phyloP scores from a whole-genome alignment of 2,329 filamentous ascomycete species.

The Penicillium sp. region DNA sequence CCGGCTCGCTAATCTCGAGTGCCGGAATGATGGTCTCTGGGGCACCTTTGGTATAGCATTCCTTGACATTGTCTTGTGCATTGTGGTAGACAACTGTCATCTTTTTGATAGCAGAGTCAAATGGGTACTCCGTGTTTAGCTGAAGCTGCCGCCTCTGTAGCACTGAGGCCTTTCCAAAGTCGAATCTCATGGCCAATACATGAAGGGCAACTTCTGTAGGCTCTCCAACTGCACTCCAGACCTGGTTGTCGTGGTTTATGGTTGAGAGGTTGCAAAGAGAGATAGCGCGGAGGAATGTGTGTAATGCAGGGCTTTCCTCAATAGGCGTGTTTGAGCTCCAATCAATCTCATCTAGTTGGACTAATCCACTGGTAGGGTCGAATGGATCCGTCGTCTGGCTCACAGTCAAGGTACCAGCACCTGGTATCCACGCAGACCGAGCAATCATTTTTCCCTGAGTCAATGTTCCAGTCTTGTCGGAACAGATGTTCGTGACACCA shows the following conservation, averaged over 20 bases:
- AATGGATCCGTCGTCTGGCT: slow-evolving; percentile 55
- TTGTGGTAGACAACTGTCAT: slow-evolving; percentile 64
- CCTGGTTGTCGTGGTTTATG: slow-evolving; percentile 44
- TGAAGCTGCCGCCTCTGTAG: slow-evolving; percentile 31
- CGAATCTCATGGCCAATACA: slow-evolving; percentile 64
- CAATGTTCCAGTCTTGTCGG: slow-evolving; percentile 59
- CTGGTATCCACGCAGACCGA: slow-evolving; percentile 58
- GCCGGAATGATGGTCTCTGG: slow-evolving; percentile 58
- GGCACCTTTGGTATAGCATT: slow-evolving; percentile 63
- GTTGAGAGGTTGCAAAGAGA: slow-evolving; percentile 58
- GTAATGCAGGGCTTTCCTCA: slow-evolving; percentile 40
- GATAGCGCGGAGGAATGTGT: slow-evolving; percentile 55
- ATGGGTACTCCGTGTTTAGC: slow-evolving; percentile 59
- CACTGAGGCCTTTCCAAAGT: slow-evolving; percentile 49
- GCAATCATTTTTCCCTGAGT: slow-evolving; percentile 63
- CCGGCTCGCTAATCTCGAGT: slow-evolving; percentile 18
- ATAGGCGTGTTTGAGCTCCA: slow-evolving; percentile 28
- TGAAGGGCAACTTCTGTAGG: slow-evolving; percentile 69
- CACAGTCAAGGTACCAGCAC: slow-evolving; percentile 54
- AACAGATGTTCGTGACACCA: slow-evolving; percentile 60
- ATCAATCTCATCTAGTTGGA: slow-evolving; percentile 41
- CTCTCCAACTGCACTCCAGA: slow-evolving; percentile 62
- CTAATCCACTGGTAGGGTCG: slow-evolving; percentile 55
- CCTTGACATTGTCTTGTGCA: slow-evolving; percentile 25
- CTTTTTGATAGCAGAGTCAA: slow-evolving; percentile 65